phyloP scores from a whole-genome alignment of 164 flowering plant species.

The Tetrastigma voinierianum region DNA sequence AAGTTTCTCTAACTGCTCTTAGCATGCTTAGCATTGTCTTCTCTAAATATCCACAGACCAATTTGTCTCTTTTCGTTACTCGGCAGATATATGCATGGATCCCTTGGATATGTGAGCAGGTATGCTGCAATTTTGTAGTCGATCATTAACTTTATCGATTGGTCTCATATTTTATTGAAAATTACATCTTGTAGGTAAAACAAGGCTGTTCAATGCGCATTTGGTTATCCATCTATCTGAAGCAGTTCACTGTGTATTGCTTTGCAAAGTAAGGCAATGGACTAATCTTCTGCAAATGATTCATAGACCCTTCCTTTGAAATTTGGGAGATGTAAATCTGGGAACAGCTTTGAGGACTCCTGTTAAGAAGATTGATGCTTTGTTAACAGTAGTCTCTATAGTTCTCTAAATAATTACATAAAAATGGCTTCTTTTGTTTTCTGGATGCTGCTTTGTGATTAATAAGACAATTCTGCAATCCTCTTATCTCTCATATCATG shows the following conservation, averaged over 20 bases:
- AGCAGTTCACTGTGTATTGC: slow-evolving; percentile 64
- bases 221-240: slow-evolving; percentile 72
- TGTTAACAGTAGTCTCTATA: not conserved
- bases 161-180: slow-evolving; percentile 2
- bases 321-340: not conserved
- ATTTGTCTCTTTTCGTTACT: slow-evolving; percentile 40
- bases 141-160: not conserved
- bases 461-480: no score
- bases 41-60: slow-evolving; percentile 43
- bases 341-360: not conserved
- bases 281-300: not conserved
- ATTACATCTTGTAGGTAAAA: slow-evolving; percentile 48
- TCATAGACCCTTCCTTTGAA: not conserved
- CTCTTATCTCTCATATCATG: no score
- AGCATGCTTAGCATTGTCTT: slow-evolving; percentile 77
- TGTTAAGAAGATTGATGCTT: not conserved
- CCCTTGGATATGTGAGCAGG: slow-evolving; percentile 83
- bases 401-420: not conserved
- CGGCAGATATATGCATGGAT: slow-evolving; percentile 64
- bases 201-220: slow-evolving; percentile 36
- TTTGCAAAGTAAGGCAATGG: slow-evolving; percentile 51
- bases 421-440: not conserved
- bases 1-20: slow-evolving; percentile 65
- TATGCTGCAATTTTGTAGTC: slow-evolving; percentile 19
- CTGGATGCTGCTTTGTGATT: no score